A percentile compares a stretch with the other conserved stretches of the same genome.
Conservation (phyloP, 108 stramenopile genomes). For the Stephanodiscus minutulus region DNA sequence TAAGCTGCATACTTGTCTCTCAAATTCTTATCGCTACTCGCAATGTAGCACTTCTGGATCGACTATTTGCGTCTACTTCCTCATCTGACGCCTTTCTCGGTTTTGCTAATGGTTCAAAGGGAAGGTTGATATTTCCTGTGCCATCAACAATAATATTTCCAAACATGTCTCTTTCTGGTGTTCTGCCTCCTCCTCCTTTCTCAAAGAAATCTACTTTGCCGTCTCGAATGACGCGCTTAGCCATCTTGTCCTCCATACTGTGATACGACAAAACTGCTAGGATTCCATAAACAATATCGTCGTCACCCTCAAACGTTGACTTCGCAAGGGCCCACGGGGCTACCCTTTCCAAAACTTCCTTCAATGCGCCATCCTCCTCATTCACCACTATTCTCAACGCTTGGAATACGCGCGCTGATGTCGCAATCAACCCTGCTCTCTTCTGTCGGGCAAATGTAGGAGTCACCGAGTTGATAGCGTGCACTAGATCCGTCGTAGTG, state of each 20-base stretch:
- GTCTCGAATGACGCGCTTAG: conserved; percentile 86
- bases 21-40: conserved; percentile 58
- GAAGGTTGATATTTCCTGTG: conserved; percentile 26
- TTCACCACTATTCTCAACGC: conserved; percentile 91
- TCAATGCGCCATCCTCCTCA: conserved; percentile 79
- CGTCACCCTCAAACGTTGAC: conserved; percentile 23
- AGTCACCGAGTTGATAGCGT: conserved; percentile 76
- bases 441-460: conserved; percentile 74
- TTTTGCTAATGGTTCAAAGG: conserved; percentile 77
- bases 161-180: conserved; percentile 69
- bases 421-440: conserved; percentile 79
- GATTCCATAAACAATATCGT: conserved; percentile 21
- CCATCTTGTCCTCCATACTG: conserved; percentile 89
- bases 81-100: conserved; percentile 69
- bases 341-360: conserved; percentile 64
- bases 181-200: conserved; percentile 9
- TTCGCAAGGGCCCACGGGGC: conserved; percentile 67
- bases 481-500: conserved; percentile 77
- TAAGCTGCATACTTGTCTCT: neutral
- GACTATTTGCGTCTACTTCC: conserved; percentile 71
- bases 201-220: conserved; percentile 54
- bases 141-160: conserved; percentile 68
- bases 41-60: conserved; percentile 84
- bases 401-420: conserved; percentile 88
- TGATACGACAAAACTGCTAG: conserved; percentile 93